phyloP scores from a whole-genome alignment of 176 grass and related monocot species.

The Pontederia paniculata region DNA sequence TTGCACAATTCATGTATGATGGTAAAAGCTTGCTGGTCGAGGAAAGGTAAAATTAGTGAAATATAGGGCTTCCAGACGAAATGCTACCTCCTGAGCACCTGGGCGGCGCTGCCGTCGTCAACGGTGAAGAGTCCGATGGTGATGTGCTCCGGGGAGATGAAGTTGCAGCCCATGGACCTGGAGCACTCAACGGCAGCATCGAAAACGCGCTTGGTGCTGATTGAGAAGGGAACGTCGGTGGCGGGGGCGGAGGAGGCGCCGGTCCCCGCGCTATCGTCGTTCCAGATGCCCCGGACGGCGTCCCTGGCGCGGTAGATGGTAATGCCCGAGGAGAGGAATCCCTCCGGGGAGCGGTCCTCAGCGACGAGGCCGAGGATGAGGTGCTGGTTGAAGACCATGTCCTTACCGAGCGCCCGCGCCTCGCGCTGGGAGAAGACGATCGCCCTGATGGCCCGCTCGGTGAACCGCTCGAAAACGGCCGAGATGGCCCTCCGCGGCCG shows the following conservation, averaged over 20 bases:
- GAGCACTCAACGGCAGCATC: conserved; percentile 60
- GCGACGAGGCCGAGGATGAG: conserved; percentile 78
- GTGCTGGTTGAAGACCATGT: conserved; percentile 67
- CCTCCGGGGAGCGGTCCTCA: conserved; percentile 50
- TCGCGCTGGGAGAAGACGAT: conserved; percentile 82
- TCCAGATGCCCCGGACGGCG: conserved; percentile 45
- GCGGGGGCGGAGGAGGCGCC: conserved; percentile 12
- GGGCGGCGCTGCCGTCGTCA: conserved; percentile 67
- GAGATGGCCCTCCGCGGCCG: conserved; percentile 10
- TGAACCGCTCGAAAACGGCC: conserved; percentile 92
- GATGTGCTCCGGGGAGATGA: conserved; percentile 87
- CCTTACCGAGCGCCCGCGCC: conserved; percentile 46
- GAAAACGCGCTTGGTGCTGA: conserved; percentile 52
- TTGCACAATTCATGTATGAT: background rate
- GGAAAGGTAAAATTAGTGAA: background rate
- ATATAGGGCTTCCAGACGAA: background rate
- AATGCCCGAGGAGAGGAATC: conserved; percentile 68
- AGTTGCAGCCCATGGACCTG: conserved; percentile 81
- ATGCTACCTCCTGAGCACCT: conserved; percentile 64
- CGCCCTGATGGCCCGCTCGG: conserved; percentile 74
- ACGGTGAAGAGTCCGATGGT: conserved; percentile 70
- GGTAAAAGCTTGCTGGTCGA: background rate
- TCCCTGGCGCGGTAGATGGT: conserved; percentile 64
- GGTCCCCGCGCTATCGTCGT: background rate
- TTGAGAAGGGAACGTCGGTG: conserved; percentile 65